Base-by-base conservation (phyloP, 371 early-diverging fungal genomes). In the Rhizopus delemar region DNA sequence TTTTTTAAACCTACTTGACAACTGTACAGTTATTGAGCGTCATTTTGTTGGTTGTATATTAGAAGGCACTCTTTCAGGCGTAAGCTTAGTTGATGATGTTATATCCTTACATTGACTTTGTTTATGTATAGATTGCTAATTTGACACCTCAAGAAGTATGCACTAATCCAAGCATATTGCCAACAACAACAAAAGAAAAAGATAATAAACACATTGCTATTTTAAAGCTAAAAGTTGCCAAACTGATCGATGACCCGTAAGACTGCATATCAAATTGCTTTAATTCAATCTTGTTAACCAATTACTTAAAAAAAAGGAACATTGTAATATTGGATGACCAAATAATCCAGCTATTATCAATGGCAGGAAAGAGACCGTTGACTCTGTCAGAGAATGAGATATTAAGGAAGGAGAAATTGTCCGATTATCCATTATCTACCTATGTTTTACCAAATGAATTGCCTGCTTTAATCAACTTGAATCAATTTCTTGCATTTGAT, bases 341-440 rank as follows among this genome's bases (percentile, higher is more conserved):
- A 8, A 53, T 57, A 1, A 22, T 15, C 2, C 43, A 58, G 15
- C 35, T 75, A 31, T 41, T 73, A 16, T 45, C 48, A 3, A 57
- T 53, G 43, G 73, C 70, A 9, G 64, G 57, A 41, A 53, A 29
- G 9, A 58, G 77, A 8, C 67, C 65, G 34, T 45, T 80, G 36
- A 72, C 78, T 8, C 57, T 80, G 39, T 69, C 74, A 29, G 77
- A 80, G 35, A 68, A 69, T 15, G 71, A 80, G 66, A 76, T 35
- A 57, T 49, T 50, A 33, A 68, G 54, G 32, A 49, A 52, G 53
- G 60, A 67, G 53, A 38, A 13, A 28, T 15, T 65, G 34, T 45
- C 41, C 1, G 43, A 60, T 48, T 63, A 63, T 7, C 63, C 56
- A 15, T 34, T 59, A 11, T 29, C 46, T 3, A 7, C 49, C 0